Evolutionary conservation across 78 protist species (phyloP).

Genomic region (Dictyostelium firmibasis): DNA sequence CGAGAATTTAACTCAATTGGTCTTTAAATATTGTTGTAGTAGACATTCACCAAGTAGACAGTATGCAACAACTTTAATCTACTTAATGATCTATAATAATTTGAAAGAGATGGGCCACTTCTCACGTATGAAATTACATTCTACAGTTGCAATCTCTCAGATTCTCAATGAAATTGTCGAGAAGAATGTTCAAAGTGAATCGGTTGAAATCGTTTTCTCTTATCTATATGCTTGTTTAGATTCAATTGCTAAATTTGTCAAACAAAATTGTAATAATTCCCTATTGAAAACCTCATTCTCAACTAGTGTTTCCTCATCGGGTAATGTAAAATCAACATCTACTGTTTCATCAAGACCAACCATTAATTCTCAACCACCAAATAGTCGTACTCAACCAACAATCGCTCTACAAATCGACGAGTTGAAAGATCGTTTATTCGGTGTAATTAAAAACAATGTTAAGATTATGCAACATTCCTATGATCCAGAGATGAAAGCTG

Average conservation of each 20-base stretch:
- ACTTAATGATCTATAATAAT: slow-evolving; percentile 60
- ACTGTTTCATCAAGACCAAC: not conserved
- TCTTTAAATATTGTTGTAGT: slow-evolving; percentile 32
- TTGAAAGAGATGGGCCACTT: slow-evolving; percentile 33
- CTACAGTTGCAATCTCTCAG: slow-evolving; percentile 63
- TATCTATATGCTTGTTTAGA: slow-evolving; percentile 21
- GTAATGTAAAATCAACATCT: not conserved
- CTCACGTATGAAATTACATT: slow-evolving; percentile 81
- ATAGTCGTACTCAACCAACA: not conserved
- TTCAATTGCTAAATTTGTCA: slow-evolving; percentile 15
- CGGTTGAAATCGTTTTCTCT: not conserved
- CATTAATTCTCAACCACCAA: not conserved
- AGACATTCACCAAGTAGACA: slow-evolving; percentile 37
- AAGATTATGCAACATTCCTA: slow-evolving; percentile 65
- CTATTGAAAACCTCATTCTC: not conserved
- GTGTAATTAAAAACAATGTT: slow-evolving; percentile 48
- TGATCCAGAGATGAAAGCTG: slow-evolving; percentile 82
- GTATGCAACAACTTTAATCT: slow-evolving; percentile 47
- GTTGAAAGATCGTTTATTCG: slow-evolving; percentile 30
- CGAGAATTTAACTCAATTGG: slow-evolving; percentile 32
- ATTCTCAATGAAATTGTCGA: slow-evolving; percentile 24
- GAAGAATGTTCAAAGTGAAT: not conserved
- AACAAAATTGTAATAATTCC: not conserved
- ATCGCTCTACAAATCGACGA: slow-evolving; percentile 69
- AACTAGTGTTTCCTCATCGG: not conserved